Evolutionary conservation across 495 filamentous ascomycete species (phyloP).

Genomic region (Tuber magnatum): DNA sequence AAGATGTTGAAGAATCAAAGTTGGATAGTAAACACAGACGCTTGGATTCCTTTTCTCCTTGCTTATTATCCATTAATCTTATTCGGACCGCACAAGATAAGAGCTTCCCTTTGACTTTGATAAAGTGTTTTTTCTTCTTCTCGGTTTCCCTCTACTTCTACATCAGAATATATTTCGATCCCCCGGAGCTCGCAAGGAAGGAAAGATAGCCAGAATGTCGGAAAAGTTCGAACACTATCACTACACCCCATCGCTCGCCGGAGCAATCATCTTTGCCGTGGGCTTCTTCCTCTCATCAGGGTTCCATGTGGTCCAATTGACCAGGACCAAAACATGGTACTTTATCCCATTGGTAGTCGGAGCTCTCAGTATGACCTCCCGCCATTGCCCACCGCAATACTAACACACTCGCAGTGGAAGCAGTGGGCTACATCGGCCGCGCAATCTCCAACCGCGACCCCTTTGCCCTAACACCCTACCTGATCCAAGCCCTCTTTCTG

Average conservation of each 20-base stretch:
- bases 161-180: background rate
- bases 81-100: background rate
- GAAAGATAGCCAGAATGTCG: background rate
- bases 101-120: background rate
- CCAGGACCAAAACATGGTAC: constrained; percentile 51
- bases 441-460: constrained; percentile 42
- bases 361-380: constrained; percentile 45
- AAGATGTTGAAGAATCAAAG: background rate
- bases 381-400: background rate
- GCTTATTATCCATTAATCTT: background rate
- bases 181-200: background rate
- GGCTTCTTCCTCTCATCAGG: constrained; percentile 49
- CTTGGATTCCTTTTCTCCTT: background rate
- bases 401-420: constrained; percentile 47
- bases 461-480: constrained; percentile 44
- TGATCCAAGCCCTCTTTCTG: constrained; percentile 47
- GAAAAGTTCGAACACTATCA: constrained; percentile 42
- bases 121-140: background rate
- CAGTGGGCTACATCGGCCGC: constrained; percentile 55
- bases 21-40: background rate
- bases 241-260: constrained; percentile 48
- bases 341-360: constrained; percentile 56
- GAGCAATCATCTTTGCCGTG: constrained; percentile 48
- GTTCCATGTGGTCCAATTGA: constrained; percentile 48
- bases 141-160: background rate